A percentile compares a stretch with the other conserved stretches of the same genome.
These are phyloP conservation scores for Ceratocystiopsis brevicomis DNA, from an alignment of 2,329 filamentous ascomycete species.

Conservation along the genomic window DNA sequence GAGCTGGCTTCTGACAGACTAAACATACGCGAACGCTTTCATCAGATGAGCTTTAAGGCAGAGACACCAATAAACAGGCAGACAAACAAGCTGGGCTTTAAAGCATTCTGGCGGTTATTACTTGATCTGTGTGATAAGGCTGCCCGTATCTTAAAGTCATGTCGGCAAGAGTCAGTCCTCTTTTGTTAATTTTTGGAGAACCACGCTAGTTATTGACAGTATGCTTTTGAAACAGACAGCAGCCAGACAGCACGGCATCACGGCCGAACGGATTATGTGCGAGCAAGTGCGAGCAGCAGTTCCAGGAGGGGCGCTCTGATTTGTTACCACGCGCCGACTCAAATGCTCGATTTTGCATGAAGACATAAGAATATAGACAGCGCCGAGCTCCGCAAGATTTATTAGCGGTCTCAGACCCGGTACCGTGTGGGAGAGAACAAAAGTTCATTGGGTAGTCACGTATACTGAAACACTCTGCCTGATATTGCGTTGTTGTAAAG, in stretches of 20 bases:
- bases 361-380: conserved; percentile 6
- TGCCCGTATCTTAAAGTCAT: conserved; percentile 53
- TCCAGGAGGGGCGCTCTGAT: conserved; percentile 1
- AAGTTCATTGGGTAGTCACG: neutral
- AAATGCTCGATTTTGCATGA: conserved; percentile 10
- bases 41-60: conserved; percentile 12
- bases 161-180: conserved; percentile 60
- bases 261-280: conserved; percentile 7
- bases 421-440: neutral
- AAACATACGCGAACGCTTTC: conserved; percentile 10
- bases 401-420: conserved; percentile 3
- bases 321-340: conserved; percentile 6
- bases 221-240: conserved; percentile 11
- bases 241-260: conserved; percentile 20
- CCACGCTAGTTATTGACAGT: no score
- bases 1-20: conserved; percentile 1
- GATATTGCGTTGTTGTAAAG: no score
- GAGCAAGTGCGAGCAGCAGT: conserved; percentile 4
- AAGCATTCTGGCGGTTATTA: conserved; percentile 59
- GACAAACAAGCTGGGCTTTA: conserved; percentile 47
- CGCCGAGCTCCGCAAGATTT: conserved; percentile 1
- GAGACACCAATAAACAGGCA: conserved; percentile 49
- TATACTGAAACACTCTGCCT: no score
- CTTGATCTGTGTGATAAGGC: conserved; percentile 61
- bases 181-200: neutral